Conservation (phyloP, 495 filamentous ascomycete species). For the Daldinia concentrica region DNA sequence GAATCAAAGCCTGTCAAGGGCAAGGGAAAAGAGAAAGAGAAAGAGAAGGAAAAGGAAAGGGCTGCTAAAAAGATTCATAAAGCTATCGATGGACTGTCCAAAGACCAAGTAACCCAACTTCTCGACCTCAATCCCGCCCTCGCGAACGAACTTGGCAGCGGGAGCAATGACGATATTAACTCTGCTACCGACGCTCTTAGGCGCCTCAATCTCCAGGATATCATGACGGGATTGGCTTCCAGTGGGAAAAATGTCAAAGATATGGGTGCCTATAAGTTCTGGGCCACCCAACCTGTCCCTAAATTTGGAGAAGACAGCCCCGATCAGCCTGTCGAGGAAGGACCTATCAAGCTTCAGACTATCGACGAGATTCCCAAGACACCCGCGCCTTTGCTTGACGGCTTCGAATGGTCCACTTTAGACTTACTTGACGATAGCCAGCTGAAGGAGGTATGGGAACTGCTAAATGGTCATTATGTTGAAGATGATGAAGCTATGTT, state of each 20-base stretch:
- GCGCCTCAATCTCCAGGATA: constrained; percentile 76
- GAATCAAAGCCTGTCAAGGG: constrained; percentile 59
- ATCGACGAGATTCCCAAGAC: constrained; percentile 78
- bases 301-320: constrained; percentile 71
- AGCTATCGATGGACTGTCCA: constrained; percentile 56
- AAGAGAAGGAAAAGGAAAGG: constrained; percentile 62
- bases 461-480: constrained; percentile 92
- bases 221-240: constrained; percentile 79
- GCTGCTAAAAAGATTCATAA: constrained; percentile 52
- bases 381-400: constrained; percentile 70
- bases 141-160: constrained; percentile 59
- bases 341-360: constrained; percentile 69
- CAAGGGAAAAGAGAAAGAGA: constrained; percentile 61
- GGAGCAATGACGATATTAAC: constrained; percentile 41
- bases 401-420: constrained; percentile 94
- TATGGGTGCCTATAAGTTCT: constrained; percentile 97
- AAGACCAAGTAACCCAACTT: constrained; percentile 62
- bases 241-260: constrained; percentile 91
- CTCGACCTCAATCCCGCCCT: constrained; percentile 70
- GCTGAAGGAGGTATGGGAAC: constrained; percentile 84
- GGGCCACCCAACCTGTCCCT: constrained; percentile 95
- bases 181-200: constrained; percentile 69
- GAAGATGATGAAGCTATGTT: constrained; percentile 98
- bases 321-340: constrained; percentile 56
- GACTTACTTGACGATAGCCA: constrained; percentile 71